Conservation (phyloP, 257 asterid species). For the Solanum sitiens region DNA sequence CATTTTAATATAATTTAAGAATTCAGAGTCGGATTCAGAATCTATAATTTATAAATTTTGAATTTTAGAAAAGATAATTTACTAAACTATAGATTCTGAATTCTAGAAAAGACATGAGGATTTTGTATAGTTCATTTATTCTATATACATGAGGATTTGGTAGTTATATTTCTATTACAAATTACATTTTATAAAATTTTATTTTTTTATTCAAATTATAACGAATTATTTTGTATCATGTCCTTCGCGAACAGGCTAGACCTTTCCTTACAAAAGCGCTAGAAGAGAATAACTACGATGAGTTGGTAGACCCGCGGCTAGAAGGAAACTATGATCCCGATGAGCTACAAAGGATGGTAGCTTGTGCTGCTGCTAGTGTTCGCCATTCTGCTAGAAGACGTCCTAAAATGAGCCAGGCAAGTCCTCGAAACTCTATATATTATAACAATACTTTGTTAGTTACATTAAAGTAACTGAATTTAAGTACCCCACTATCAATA, state of each 20-base stretch:
- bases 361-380: constrained; percentile 67
- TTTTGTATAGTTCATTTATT: too few relatives aligned
- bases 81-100: not conserved
- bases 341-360: constrained; percentile 53
- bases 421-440: not conserved
- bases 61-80: not conserved
- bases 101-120: too few relatives aligned
- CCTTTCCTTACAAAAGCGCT: constrained; percentile 50
- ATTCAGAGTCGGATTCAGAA: too few relatives aligned
- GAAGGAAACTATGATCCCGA: constrained; percentile 30
- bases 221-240: not conserved
- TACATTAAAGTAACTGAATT: not conserved
- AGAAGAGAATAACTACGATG: constrained; percentile 39
- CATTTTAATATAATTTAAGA: too few relatives aligned
- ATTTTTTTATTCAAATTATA: not conserved
- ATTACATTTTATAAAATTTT: not conserved
- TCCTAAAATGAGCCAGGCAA: constrained; percentile 87
- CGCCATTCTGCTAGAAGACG: constrained; percentile 92
- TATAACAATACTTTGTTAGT: not conserved
- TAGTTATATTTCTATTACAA: too few relatives aligned
- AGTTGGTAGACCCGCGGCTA: constrained; percentile 56
- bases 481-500: not conserved
- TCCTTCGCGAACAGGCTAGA: constrained; percentile 42
- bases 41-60: too few relatives aligned
- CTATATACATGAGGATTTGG: too few relatives aligned